These are phyloP conservation scores for Megacollybia marginata DNA, from an alignment of 768 basidiomycete species.

Conservation along the genomic window DNA sequence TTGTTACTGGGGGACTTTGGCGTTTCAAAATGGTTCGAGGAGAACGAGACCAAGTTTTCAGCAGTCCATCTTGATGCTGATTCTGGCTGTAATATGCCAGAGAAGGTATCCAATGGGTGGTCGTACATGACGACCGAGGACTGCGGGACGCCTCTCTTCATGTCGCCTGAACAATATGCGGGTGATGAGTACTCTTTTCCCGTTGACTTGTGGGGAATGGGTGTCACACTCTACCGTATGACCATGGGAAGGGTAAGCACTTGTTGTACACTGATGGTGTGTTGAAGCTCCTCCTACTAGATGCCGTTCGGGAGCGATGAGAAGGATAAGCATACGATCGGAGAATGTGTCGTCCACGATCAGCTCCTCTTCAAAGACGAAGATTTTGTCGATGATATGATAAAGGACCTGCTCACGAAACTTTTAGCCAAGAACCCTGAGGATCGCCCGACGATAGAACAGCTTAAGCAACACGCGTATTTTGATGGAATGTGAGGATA, in stretches of 20 bases:
- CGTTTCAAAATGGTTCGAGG: neutral
- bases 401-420: constrained; percentile 1
- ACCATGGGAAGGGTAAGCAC: constrained; percentile 40
- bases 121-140: constrained; percentile 6
- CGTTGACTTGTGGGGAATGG: constrained; percentile 67
- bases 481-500: constrained; percentile 5
- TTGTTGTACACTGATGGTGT: neutral
- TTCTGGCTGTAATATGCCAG: neutral
- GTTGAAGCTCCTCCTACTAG: neutral
- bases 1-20: constrained; percentile 13
- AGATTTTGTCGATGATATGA: neutral
- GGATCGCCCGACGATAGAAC: constrained; percentile 1
- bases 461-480: constrained; percentile 4
- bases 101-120: too few species aligned
- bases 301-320: constrained; percentile 7
- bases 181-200: constrained; percentile 12
- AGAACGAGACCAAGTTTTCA: neutral
- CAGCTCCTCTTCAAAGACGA: constrained; percentile 3
- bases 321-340: constrained; percentile 3
- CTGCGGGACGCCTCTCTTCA: constrained; percentile 12
- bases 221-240: constrained; percentile 61
- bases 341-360: constrained; percentile 6
- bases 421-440: constrained; percentile 4
- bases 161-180: constrained; percentile 12
- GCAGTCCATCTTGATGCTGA: neutral